Conservation (phyloP, 768 basidiomycete genomes). For the Mycena chlorophos region DNA sequence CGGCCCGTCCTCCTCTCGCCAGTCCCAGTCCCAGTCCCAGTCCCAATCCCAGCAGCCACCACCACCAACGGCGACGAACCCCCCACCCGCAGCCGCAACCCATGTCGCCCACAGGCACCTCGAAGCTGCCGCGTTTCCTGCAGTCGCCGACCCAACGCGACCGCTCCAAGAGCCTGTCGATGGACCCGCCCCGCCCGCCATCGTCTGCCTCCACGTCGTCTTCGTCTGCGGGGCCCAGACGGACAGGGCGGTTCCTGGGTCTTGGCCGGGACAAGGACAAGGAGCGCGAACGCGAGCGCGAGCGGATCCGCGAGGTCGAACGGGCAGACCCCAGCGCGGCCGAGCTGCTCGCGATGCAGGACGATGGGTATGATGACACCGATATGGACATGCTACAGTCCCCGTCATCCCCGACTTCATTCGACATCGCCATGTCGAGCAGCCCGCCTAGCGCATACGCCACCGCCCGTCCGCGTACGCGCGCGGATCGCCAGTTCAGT, state of each 20-base stretch:
- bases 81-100: too few species aligned
- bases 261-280: constrained; percentile 2
- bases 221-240: background rate
- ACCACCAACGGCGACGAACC: background rate
- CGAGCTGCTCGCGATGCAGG: constrained; percentile 26
- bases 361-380: too few species aligned
- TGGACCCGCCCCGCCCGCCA: constrained; percentile 4
- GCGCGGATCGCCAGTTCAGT: constrained; percentile 46
- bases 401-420: too few species aligned
- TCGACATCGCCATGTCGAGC: constrained; percentile 47
- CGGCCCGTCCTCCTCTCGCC: background rate
- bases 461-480: constrained; percentile 41
- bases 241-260: constrained; percentile 6
- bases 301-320: constrained; percentile 13
- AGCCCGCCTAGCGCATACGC: constrained; percentile 39
- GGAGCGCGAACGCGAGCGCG: constrained; percentile 7
- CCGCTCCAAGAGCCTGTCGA: constrained; percentile 44
- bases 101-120: constrained; percentile 25
- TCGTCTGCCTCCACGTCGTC: constrained; percentile 7
- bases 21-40: background rate
- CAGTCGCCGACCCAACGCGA: constrained; percentile 46
- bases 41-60: background rate
- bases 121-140: constrained; percentile 54
- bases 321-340: constrained; percentile 1
- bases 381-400: constrained; percentile 10